Evolutionary conservation across 2,329 filamentous ascomycete genomes (phyloP).

Genomic region (Trichoderma simmonsii): DNA sequence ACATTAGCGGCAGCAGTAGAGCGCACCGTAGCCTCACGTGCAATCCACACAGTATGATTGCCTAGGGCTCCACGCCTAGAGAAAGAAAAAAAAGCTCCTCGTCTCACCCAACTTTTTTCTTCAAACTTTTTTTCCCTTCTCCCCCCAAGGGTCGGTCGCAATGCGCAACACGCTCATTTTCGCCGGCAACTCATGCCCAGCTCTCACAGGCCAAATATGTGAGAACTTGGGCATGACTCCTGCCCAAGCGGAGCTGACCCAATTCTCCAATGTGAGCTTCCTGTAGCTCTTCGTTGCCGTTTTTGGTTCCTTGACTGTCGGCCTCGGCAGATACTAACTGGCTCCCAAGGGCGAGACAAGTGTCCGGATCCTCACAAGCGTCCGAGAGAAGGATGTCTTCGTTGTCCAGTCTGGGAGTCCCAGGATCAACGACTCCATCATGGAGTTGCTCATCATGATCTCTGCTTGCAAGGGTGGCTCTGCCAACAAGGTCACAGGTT

Average conservation of each 20-base stretch:
- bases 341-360: slow-evolving; percentile 62
- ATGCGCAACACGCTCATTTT: slow-evolving; percentile 69
- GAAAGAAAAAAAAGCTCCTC: slow-evolving; percentile 15
- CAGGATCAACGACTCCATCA: slow-evolving; percentile 97
- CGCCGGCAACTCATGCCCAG: slow-evolving; percentile 64
- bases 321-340: slow-evolving; percentile 23
- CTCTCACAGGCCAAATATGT: slow-evolving; percentile 63
- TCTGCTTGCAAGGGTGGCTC: slow-evolving; percentile 97
- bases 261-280: slow-evolving; percentile 65
- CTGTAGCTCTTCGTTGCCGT: slow-evolving; percentile 24
- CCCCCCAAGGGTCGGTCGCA: slow-evolving; percentile 30
- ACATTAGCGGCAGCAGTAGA: background rate
- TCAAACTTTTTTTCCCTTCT: slow-evolving; percentile 20
- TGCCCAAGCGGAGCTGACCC: slow-evolving; percentile 62
- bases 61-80: slow-evolving; percentile 1
- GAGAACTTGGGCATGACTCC: slow-evolving; percentile 64
- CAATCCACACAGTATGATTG: slow-evolving; percentile 7
- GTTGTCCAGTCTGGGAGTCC: slow-evolving; percentile 95
- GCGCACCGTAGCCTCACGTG: background rate
- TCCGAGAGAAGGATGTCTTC: slow-evolving; percentile 98
- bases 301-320: slow-evolving; percentile 6
- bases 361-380: slow-evolving; percentile 67
- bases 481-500: slow-evolving; percentile 92
- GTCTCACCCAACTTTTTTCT: slow-evolving; percentile 4
- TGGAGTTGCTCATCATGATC: slow-evolving; percentile 99